Evolutionary conservation across 805 yeast genomes (phyloP).

Genomic region (Zygoascus biomembranicola): DNA sequence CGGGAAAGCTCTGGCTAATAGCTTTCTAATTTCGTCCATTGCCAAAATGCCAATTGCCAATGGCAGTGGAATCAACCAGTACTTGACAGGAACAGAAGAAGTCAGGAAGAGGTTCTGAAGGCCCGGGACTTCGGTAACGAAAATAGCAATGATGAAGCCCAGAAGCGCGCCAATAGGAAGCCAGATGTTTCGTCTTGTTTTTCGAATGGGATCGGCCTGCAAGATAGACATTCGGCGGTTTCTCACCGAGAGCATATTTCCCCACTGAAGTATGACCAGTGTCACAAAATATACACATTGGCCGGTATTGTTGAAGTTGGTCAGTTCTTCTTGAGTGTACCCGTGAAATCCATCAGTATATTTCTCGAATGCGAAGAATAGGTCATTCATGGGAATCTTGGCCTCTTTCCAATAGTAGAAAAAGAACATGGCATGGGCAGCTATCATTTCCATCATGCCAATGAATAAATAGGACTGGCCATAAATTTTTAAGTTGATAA

Average conservation of each 20-base stretch:
- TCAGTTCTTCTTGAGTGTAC: constrained; percentile 19
- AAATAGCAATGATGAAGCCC: constrained; percentile 33
- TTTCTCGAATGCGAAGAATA: constrained; percentile 26
- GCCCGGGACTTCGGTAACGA: constrained; percentile 37
- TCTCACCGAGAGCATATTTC: constrained; percentile 38
- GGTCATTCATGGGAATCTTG: constrained; percentile 31
- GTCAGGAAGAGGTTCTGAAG: constrained; percentile 32
- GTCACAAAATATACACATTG: constrained; percentile 41
- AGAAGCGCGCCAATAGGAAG: constrained; percentile 29
- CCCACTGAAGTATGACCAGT: constrained; percentile 40
- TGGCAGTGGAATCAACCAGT: constrained; percentile 39
- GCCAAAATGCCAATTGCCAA: constrained; percentile 35
- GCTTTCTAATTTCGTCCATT: constrained; percentile 39
- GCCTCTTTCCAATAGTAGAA: constrained; percentile 29
- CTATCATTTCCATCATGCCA: constrained; percentile 36
- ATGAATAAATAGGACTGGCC: constrained; percentile 37
- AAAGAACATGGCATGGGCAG: constrained; percentile 35
- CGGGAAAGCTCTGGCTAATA: constrained; percentile 32
- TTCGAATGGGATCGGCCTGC: constrained; percentile 34
- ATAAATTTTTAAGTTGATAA: constrained; percentile 34
- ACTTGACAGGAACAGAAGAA: constrained; percentile 36
- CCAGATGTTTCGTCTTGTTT: constrained; percentile 22
- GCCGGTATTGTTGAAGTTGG: constrained; percentile 26
- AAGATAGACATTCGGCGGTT: constrained; percentile 36
- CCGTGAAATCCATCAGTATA: constrained; percentile 28